Evolutionary conservation across 768 basidiomycete species (phyloP).

Genomic region (Collybiopsis luxurians): DNA sequence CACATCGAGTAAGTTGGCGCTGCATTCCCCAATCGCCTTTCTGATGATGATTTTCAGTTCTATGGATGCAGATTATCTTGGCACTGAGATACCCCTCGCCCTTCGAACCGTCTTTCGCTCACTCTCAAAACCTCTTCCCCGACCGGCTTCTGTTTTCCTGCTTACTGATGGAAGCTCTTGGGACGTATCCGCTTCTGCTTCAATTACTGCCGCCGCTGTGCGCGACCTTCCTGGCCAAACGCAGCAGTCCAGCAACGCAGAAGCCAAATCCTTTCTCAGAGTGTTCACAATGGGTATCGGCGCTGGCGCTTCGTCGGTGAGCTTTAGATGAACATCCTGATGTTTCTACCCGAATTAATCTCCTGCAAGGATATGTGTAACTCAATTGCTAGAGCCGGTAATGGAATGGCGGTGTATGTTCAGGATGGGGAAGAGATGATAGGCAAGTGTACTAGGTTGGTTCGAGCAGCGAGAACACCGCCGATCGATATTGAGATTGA

Average conservation of each 20-base stretch:
- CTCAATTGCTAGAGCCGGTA: conserved; percentile 12
- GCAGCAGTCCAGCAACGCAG: neutral
- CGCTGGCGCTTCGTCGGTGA: conserved; percentile 9
- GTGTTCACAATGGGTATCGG: conserved; percentile 14
- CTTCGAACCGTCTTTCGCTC: neutral
- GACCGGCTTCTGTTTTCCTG: conserved; percentile 11
- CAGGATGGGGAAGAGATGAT: neutral
- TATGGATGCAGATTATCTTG: conserved; percentile 11
- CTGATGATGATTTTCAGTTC: neutral
- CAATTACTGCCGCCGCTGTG: neutral
- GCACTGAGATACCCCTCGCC: conserved; percentile 12
- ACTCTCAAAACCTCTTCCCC: neutral
- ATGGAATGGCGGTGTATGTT: neutral
- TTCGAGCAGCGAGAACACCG: conserved; percentile 7
- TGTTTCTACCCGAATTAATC: no score
- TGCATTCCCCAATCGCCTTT: neutral
- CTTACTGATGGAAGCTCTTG: conserved; percentile 12
- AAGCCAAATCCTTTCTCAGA: conserved; percentile 5
- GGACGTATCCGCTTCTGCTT: conserved; percentile 4
- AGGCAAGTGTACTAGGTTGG: conserved; percentile 4
- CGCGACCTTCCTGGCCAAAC: no score
- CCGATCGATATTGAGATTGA: neutral
- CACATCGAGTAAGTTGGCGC: neutral
- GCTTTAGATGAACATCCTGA: no score
- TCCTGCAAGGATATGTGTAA: conserved; percentile 14